Percentiles rank a stretch among this genome's conserved stretches.
Conservation (phyloP, 495 filamentous ascomycete genomes). For the Lophiostoma macrostomum region DNA sequence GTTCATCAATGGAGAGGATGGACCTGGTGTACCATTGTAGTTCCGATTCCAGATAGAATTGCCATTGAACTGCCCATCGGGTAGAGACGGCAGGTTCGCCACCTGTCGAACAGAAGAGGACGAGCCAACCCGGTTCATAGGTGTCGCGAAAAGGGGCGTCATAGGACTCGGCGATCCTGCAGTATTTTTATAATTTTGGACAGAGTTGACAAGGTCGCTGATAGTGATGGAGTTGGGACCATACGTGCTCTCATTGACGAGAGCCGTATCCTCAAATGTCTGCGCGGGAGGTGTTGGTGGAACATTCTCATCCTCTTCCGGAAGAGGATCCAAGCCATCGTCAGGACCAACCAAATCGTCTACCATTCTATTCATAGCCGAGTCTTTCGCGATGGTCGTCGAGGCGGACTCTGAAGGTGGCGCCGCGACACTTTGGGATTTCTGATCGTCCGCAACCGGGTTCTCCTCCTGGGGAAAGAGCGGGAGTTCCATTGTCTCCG, state of each 20-base stretch:
- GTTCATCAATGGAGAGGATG: slow-evolving; percentile 16
- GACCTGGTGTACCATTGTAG: slow-evolving; percentile 29
- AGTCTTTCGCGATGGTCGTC: slow-evolving; percentile 31
- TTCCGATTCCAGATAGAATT: slow-evolving; percentile 29
- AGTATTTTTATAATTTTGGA: slow-evolving; percentile 26
- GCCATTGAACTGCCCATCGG: slow-evolving; percentile 22
- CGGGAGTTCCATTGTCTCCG: slow-evolving; percentile 20
- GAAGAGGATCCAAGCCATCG: slow-evolving; percentile 37
- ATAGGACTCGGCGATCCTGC: slow-evolving; percentile 9
- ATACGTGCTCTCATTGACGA: slow-evolving; percentile 22
- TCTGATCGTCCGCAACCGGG: slow-evolving; percentile 30
- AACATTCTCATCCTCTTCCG: slow-evolving; percentile 36
- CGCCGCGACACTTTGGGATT: slow-evolving; percentile 30
- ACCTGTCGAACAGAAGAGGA: slow-evolving; percentile 26
- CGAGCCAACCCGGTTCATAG: slow-evolving; percentile 21
- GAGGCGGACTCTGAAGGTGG: slow-evolving; percentile 36
- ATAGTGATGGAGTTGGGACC: slow-evolving; percentile 15
- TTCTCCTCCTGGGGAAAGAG: slow-evolving; percentile 17
- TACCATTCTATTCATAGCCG: slow-evolving; percentile 53
- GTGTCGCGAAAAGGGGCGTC: slow-evolving; percentile 10
- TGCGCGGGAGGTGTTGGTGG: slow-evolving; percentile 41
- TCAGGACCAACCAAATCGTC: slow-evolving; percentile 63
- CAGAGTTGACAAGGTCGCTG: slow-evolving; percentile 25
- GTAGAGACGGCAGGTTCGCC: slow-evolving; percentile 28
- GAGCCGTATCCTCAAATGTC: slow-evolving; percentile 31